Evolutionary conservation across 345 rosid species (phyloP), one percentile per base, ranked within the genome.

Genomic region (Eutrema japonicum): DNA sequence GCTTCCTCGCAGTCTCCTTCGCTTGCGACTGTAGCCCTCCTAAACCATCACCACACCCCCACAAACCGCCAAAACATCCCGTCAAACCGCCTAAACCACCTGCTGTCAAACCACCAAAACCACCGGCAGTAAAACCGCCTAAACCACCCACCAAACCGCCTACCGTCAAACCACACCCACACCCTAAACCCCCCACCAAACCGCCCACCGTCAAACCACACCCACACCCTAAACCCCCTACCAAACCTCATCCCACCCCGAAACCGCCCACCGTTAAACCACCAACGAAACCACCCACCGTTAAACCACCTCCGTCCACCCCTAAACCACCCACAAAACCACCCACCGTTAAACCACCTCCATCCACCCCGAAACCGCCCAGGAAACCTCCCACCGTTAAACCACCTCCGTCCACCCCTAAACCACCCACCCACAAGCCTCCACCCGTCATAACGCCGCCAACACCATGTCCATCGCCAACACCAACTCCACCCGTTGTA

Each of bases 311-410:
- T 41, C 64, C 46, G 2, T 82, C 85, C 14, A 61, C 58, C 27
- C 83, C 86, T 5, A 79, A 64, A 46, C 85, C 78, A 0, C 88
- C 85, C 14, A 5, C 36, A 0, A 71, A 60, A 38, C 66, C 66
- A 0, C 66, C 52, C n/a, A 45, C 50, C 14, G 46, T 71, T 10
- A 80, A 76, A 49, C 85, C 89, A 11, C 2, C 27, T 10, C 7
- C 77, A 29, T 79, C 84, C 12, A 59, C 51, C 14, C 82, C 85
- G 16, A 76, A 62, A 22, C 85, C 78, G 0, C 85, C 86, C 6
- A 5, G 14, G 0, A 71, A 66, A 42, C 85, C 78, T 0, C 88
- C 86, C 22, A 6, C 36, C 1, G 56, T 70, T 4, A 80, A 76
- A 49, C 85, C 89, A 35, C 62, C 62, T 14, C 42, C 62, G n/a